Base-by-base conservation (phyloP, 495 filamentous ascomycete genomes). In the Trichocladium antarcticum region DNA sequence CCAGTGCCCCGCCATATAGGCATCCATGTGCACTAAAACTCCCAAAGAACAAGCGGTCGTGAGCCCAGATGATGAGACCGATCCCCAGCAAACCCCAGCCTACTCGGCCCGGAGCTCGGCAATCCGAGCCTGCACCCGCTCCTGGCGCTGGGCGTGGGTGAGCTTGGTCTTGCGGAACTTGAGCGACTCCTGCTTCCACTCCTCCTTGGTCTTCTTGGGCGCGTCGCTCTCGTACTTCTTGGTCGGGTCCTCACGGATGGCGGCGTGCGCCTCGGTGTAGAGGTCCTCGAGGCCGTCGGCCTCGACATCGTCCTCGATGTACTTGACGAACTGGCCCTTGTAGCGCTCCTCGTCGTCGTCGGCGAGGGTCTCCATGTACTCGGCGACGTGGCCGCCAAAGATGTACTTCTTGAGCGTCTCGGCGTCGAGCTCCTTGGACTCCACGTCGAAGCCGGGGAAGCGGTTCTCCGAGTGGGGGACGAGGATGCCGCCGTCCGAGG, bases 321-420 rank as follows among this genome's bases (percentile, higher is more conserved):
- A 99, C 72, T 89, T 81, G 68, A 80, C 71, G 84, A 99, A 98
- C 78, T 97, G 92, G 60, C 79, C 81, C 79, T 89, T 90, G 83
- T 87, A 99, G 68, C 92, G 89, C 79, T 99, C 92, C 84, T 99
- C 92, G 69, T 99, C 92, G 69, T 99, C 92, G 68, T 99, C 92
- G 68, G 93, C 93, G 57, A 99, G 85, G 37, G 82, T 90, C 84
- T 99, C 92, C 92, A 99, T 99, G 79, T 97, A 99, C 81, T 99
- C 92, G 53, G 89, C 87, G 56, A 99, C 84, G 80, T 99, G 92
- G 43, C 92, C 89, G 67, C 80, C 93, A 67, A 88, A 85, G 80
- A 99, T 99, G 83, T 99, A 97, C 78, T 90, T 95, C 78, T 89
- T 85, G 64, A 99, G 83, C 53, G 79, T 84, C 68, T 99, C 92